Conservation (phyloP, 2,329 filamentous ascomycete genomes). For the Orbilia brochopaga region DNA sequence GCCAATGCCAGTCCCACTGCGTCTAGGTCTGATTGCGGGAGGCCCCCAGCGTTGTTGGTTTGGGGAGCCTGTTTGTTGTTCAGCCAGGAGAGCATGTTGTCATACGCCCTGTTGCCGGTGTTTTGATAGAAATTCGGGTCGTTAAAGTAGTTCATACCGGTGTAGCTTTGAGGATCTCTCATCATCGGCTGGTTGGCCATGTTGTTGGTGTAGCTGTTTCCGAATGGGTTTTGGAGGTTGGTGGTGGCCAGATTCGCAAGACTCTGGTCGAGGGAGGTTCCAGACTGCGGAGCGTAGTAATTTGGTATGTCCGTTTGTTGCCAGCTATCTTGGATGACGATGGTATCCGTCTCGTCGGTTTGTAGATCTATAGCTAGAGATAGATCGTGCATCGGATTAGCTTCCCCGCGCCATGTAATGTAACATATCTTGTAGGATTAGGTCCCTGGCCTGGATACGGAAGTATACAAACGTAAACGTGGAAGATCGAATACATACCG, state of each 20-base stretch:
- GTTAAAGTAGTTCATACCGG: background rate
- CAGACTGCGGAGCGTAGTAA: background rate
- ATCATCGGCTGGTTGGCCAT: background rate
- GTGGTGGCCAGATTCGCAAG: background rate
- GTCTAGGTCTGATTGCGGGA: background rate
- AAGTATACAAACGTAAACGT: no score
- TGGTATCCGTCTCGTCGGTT: no score
- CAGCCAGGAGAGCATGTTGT: background rate
- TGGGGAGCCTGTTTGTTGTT: background rate
- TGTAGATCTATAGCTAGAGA: no score
- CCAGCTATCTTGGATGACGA: no score
- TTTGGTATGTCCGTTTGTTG: no score
- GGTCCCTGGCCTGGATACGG: no score
- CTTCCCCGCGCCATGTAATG: no score
- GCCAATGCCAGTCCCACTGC: background rate
- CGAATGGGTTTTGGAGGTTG: background rate
- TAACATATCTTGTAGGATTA: no score
- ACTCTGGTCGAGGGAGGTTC: background rate
- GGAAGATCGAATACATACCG: no score
- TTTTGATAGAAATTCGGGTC: background rate
- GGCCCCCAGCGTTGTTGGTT: background rate
- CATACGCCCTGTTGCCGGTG: background rate
- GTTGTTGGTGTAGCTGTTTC: background rate
- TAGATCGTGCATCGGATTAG: no score
- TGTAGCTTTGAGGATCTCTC: background rate